Conservation (phyloP, 192 early-diverging fungal genomes). For the Linnemannia schmuckeri region DNA sequence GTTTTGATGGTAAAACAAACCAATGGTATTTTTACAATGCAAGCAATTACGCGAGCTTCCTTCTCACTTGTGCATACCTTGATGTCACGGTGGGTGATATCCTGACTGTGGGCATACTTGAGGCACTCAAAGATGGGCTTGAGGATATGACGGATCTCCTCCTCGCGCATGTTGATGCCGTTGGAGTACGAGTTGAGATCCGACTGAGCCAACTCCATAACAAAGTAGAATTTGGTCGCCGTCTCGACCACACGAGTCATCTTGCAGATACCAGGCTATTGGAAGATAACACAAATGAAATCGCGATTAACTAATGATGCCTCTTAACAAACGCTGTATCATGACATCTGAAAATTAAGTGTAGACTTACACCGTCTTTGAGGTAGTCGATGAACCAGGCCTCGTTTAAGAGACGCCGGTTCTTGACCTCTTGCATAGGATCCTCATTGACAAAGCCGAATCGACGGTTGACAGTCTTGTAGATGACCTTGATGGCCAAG, state of each 20-base stretch:
- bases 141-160: conserved; percentile 51
- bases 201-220: conserved; percentile 54
- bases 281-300: neutral
- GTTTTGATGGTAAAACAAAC: neutral
- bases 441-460: conserved; percentile 48
- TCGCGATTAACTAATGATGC: neutral
- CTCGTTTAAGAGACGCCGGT: conserved; percentile 45
- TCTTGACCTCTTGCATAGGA: conserved; percentile 50
- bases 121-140: conserved; percentile 55
- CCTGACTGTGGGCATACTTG: conserved; percentile 48
- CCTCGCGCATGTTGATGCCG: conserved; percentile 54
- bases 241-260: conserved; percentile 50
- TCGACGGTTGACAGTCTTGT: conserved; percentile 48
- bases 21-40: neutral
- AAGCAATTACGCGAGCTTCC: neutral
- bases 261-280: conserved; percentile 52
- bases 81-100: conserved; percentile 54
- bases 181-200: conserved; percentile 56
- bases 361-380: conserved; percentile 43
- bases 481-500: conserved; percentile 54
- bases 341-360: neutral
- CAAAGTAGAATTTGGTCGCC: conserved; percentile 52
- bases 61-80: conserved; percentile 25
- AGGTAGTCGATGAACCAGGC: conserved; percentile 55
- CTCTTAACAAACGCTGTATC: neutral